A percentile compares a stretch with the other conserved stretches of the same genome.
Conservation (phyloP, 2,329 filamentous ascomycete species). For the Pseudofabraea citricarpa region DNA sequence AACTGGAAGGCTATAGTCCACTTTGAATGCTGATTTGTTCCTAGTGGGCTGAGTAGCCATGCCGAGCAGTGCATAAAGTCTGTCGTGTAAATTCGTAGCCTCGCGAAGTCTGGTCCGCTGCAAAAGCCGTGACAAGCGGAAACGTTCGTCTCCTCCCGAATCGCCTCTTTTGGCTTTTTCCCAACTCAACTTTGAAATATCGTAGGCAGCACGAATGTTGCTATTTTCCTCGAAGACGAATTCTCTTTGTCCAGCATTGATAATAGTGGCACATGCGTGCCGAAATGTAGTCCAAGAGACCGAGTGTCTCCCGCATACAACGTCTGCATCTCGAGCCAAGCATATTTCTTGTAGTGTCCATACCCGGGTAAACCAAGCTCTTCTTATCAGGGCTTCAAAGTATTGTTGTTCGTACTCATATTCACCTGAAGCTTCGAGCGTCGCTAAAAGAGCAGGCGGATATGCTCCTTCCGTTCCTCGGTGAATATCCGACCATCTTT, state of each 20-base stretch:
- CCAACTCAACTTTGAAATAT: neutral
- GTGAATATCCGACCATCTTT: neutral
- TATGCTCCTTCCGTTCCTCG: neutral
- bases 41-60: neutral
- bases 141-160: neutral
- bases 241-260: neutral
- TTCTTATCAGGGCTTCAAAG: neutral
- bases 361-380: neutral
- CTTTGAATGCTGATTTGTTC: neutral
- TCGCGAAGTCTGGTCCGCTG: neutral
- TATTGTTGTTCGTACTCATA: neutral
- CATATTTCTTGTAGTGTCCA: neutral
- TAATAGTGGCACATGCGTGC: neutral
- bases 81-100: neutral
- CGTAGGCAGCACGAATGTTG: neutral
- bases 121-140: neutral
- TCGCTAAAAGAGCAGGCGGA: neutral
- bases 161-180: neutral
- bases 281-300: neutral
- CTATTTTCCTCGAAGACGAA: neutral
- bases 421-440: neutral
- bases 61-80: neutral
- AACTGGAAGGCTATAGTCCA: neutral
- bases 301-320: neutral
- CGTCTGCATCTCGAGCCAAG: neutral